Percentiles rank a stretch among this genome's conserved stretches.
These are phyloP conservation scores for Vickermania ingenoplastis DNA, from an alignment of 208 protist species.

Conservation along the genomic window DNA sequence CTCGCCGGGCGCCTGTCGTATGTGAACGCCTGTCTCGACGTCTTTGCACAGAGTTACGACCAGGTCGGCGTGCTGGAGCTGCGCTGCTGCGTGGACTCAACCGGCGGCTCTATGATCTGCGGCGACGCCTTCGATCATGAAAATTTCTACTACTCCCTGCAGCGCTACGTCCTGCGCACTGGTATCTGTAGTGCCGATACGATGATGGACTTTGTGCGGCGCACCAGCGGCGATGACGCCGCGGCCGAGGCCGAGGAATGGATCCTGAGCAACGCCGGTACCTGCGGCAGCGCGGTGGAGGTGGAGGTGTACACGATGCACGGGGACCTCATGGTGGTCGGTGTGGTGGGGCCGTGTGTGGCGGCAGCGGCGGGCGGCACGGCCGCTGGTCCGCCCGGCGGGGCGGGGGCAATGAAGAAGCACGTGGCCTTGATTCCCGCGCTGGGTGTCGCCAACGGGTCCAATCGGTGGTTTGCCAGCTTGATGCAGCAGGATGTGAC, in stretches of 20 bases:
- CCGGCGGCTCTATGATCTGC: conserved; percentile 92
- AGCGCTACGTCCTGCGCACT: conserved; percentile 68
- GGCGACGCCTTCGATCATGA: conserved; percentile 91
- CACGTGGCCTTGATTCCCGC: conserved; percentile 13
- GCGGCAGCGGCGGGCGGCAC: conserved; percentile 42
- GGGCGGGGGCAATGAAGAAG: conserved; percentile 52
- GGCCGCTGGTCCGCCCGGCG: conserved; percentile 10
- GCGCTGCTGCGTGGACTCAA: conserved; percentile 77
- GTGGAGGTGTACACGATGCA: conserved; percentile 63
- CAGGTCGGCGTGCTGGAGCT: conserved; percentile 96
- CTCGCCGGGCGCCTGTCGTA: conserved; percentile 79
- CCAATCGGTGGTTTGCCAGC: conserved; percentile 43
- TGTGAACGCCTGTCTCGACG: conserved; percentile 92
- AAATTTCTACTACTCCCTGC: conserved; percentile 72
- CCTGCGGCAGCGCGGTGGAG: conserved; percentile 52
- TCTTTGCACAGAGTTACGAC: conserved; percentile 96
- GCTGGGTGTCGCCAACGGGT: conserved; percentile 27
- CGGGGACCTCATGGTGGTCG: conserved; percentile 53
- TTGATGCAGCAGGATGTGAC: conserved; percentile 28
- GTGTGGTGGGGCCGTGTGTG: conserved; percentile 59
- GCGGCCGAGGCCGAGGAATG: not conserved
- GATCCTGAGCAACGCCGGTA: conserved; percentile 13
- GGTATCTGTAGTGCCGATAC: conserved; percentile 16
- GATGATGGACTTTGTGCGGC: not conserved
- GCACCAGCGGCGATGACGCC: not conserved